Evolutionary conservation across 371 early-diverging fungal species (phyloP), one percentile per base, ranked within the genome.

Genomic region (Mucor plumbeus): DNA sequence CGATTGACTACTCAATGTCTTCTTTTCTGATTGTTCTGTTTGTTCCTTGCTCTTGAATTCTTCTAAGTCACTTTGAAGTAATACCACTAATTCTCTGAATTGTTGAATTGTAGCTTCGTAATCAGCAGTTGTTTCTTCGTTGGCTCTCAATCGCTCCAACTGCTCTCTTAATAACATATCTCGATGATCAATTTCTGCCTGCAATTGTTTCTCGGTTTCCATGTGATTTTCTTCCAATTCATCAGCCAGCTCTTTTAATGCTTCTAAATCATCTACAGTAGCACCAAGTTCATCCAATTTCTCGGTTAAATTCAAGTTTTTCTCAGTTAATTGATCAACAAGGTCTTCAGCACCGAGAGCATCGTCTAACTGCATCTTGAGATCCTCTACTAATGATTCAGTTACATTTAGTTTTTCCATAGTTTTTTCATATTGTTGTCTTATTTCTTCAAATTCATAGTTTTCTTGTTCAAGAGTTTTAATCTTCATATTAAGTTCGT

Each of bases 151-250:
- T 47, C 85, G 77, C 57, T 84, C 81, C 54, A 84, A 62, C 21
- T 88, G 86, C 38, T 90, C 94, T 34, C 88, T 74, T 39, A 94
- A 71, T 7, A 88, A 75, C 59, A 81, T 85, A 64, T 91, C 92
- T 71, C 93, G 90, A 61, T 87, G 85, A 68, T 88, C 90, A 72
- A 65, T 39, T 67, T 96, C 97, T 5, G 87, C 88, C 69, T 91
- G 91, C 36, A 95, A 81, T 50, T 95, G 91, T 67, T 92, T 90
- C 74, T 92, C 94, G 14, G 91, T 92, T 60, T 95, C 94, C 10
- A 91, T 82, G 67, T 96, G 95, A 59, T 88, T 92, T 68, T 95
- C 94, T 74, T 96, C 96, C 69, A 96, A 77, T 71, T 96, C 95
- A 64, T 97, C 95, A 70, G 94, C 95, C 50, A 96, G 78, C 63